Evolutionary conservation across 768 basidiomycete species (phyloP).

Genomic region (Termitomyces sp.): DNA sequence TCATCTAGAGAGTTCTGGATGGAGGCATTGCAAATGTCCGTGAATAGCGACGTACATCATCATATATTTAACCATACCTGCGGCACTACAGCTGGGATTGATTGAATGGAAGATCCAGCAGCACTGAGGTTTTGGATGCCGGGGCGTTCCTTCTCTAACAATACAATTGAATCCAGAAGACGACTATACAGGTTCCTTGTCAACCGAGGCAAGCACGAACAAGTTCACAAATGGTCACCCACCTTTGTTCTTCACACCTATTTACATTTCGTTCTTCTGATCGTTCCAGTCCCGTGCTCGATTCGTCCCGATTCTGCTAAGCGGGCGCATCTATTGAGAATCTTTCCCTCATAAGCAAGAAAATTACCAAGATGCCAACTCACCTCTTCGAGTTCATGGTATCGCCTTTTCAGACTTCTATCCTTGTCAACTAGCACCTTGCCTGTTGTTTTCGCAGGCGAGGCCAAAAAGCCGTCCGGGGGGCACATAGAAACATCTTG

Average conservation of each 20-base stretch:
- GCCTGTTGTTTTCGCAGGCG: constrained; percentile 30
- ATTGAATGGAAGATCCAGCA: constrained; percentile 20
- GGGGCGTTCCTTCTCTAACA: constrained; percentile 44
- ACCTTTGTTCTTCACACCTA: constrained; percentile 62
- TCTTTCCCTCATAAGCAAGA: constrained; percentile 20
- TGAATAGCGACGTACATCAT: constrained; percentile 38
- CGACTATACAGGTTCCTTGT: constrained; percentile 27
- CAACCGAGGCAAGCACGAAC: neutral
- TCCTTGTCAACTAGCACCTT: constrained; percentile 58
- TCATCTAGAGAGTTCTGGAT: constrained; percentile 3
- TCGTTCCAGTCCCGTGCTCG: constrained; percentile 46
- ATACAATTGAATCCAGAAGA: constrained; percentile 55
- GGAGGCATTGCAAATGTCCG: constrained; percentile 42
- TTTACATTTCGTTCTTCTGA: constrained; percentile 61
- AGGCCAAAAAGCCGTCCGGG: constrained; percentile 33
- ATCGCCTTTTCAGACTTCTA: constrained; percentile 56
- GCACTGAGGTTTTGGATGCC: constrained; percentile 18
- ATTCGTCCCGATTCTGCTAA: constrained; percentile 55
- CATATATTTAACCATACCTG: constrained; percentile 39
- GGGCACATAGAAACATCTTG: constrained; percentile 50
- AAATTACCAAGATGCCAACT: constrained; percentile 24
- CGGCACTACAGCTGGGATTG: constrained; percentile 42
- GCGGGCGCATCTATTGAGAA: constrained; percentile 19
- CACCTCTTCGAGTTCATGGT: constrained; percentile 68
- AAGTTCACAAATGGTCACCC: constrained; percentile 18